Conservation (phyloP, 2,329 filamentous ascomycete genomes). For the Stemphylium lycopersici region DNA sequence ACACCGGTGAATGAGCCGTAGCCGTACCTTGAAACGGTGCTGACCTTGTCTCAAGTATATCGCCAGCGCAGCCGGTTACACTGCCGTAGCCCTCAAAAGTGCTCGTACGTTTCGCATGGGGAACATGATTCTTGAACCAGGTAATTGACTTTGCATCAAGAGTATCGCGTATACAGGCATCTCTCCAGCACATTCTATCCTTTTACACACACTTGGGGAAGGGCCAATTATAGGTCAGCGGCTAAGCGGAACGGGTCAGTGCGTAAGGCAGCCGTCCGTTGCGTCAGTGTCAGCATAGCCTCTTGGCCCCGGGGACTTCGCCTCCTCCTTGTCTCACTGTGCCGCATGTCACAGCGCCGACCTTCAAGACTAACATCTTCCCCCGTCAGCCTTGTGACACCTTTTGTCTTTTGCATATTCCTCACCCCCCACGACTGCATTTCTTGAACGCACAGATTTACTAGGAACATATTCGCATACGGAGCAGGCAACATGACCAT, state of each 20-base stretch:
- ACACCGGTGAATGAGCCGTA: conserved; percentile 2
- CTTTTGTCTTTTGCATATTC: conserved; percentile 7
- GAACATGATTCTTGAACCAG: too few species aligned
- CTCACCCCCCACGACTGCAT: conserved; percentile 1
- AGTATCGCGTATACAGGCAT: not conserved
- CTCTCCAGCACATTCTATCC: not conserved
- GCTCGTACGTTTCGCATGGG: not conserved
- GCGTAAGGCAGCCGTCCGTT: conserved; percentile 21
- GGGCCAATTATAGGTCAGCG: conserved; percentile 25
- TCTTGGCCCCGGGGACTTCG: conserved; percentile 16
- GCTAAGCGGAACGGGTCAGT: conserved; percentile 17
- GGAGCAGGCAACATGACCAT: conserved; percentile 21
- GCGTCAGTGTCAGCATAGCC: conserved; percentile 21
- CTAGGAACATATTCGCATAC: not conserved
- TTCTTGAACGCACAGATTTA: not conserved
- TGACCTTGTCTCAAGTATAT: conserved; percentile 5
- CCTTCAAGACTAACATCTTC: conserved; percentile 11
- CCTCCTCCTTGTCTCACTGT: conserved; percentile 18
- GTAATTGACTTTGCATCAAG: not conserved
- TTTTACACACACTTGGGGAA: conserved; percentile 4
- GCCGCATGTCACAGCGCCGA: conserved; percentile 18
- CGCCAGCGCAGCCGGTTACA: not conserved
- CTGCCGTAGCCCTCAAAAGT: not conserved
- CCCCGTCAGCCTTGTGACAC: conserved; percentile 4
- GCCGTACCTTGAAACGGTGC: conserved; percentile 6